These are phyloP conservation scores for Candida manassasensis DNA, from an alignment of 805 yeast genomes.

Conservation along the genomic window DNA sequence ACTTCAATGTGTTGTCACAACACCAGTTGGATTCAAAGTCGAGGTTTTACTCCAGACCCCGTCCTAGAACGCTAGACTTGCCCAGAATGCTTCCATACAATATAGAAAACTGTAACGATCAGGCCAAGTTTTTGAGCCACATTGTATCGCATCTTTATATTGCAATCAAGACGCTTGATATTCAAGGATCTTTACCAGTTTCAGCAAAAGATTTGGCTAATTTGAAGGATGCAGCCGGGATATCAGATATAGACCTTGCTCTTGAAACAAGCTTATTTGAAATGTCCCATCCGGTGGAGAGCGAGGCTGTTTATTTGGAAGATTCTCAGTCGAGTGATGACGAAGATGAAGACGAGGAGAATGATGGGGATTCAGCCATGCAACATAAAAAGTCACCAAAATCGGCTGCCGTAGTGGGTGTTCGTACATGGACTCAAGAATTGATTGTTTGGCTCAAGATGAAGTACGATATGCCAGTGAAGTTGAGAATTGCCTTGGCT, in stretches of 20 bases:
- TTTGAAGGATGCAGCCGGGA: slow-evolving; percentile 24
- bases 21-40: slow-evolving; percentile 31
- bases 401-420: slow-evolving; percentile 69
- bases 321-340: slow-evolving; percentile 37
- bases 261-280: slow-evolving; percentile 51
- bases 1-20: slow-evolving; percentile 22
- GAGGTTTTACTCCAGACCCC: slow-evolving; percentile 31
- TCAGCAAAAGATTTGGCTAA: slow-evolving; percentile 63
- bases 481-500: slow-evolving; percentile 56
- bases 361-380: slow-evolving; percentile 30
- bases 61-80: slow-evolving; percentile 39
- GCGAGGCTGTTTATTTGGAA: slow-evolving; percentile 21
- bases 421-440: slow-evolving; percentile 85
- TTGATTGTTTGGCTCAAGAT: slow-evolving; percentile 70
- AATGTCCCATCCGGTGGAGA: slow-evolving; percentile 22
- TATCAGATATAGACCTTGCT: slow-evolving; percentile 42
- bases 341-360: slow-evolving; percentile 31
- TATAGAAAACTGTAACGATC: slow-evolving; percentile 63
- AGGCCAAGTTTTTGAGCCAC: slow-evolving; percentile 68
- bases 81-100: slow-evolving; percentile 63
- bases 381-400: slow-evolving; percentile 61
- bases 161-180: slow-evolving; percentile 69
- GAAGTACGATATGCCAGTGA: slow-evolving; percentile 75
- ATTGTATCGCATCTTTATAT: slow-evolving; percentile 77
- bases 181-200: slow-evolving; percentile 64